phyloP scores from a whole-genome alignment of 208 protist species.

The Acanthamoeba lenticulata region DNA sequence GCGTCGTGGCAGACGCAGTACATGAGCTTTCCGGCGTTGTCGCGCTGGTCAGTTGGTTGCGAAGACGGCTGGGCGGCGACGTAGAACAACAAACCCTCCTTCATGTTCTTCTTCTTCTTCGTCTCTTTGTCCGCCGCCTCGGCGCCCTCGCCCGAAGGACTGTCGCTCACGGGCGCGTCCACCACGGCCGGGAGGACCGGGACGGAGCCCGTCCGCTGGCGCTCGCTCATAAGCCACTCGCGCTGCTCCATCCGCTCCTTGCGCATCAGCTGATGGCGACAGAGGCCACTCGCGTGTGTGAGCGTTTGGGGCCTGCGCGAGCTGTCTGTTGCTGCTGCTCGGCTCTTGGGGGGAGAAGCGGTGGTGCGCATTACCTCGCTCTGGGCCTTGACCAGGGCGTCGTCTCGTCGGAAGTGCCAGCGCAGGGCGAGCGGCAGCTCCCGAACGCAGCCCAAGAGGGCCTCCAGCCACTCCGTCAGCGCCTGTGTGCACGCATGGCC shows the following conservation, averaged over 20 bases:
- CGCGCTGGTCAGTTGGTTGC: neutral
- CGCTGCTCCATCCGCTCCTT: neutral
- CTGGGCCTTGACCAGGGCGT: neutral
- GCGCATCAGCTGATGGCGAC: neutral
- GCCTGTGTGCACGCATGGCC: neutral
- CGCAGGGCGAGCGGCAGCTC: neutral
- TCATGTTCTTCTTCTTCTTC: too few species aligned
- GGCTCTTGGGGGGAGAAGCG: too few species aligned
- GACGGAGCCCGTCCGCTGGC: neutral
- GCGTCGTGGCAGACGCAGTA: neutral
- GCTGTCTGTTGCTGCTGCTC: too few species aligned
- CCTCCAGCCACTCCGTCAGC: neutral
- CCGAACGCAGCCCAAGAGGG: neutral
- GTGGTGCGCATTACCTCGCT: too few species aligned
- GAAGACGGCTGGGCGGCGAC: neutral
- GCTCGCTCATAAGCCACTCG: neutral
- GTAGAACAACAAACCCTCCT: conserved; percentile 1
- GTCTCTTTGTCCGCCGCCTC: neutral
- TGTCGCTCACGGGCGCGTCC: neutral
- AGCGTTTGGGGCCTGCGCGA: neutral
- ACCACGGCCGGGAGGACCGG: neutral
- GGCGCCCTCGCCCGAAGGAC: neutral
- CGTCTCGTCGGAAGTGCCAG: neutral
- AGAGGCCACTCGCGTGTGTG: neutral
- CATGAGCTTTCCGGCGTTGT: neutral